Evolutionary conservation across 331 rosid genomes (phyloP).

Genomic region (Spiraea crenata): DNA sequence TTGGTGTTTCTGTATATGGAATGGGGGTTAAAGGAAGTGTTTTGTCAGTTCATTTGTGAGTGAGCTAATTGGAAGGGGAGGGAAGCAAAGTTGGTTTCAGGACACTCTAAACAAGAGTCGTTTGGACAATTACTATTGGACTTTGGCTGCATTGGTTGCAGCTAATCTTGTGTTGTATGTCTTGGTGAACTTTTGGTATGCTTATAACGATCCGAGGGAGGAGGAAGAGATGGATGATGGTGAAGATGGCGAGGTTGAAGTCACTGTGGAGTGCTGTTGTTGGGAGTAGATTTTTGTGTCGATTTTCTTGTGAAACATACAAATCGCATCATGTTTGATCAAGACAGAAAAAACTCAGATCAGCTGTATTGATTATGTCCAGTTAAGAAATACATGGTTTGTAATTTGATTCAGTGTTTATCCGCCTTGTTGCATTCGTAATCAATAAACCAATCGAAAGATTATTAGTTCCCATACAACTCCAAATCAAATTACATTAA

Average conservation of each 20-base stretch:
- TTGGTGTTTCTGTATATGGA: slow-evolving; percentile 16
- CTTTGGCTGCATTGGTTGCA: slow-evolving; percentile 17
- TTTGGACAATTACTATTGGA: slow-evolving; percentile 36
- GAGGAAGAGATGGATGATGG: neutral
- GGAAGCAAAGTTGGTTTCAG: slow-evolving; percentile 34
- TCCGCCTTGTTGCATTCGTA: too few relatives aligned
- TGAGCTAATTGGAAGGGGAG: slow-evolving; percentile 23
- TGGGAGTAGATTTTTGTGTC: too few relatives aligned
- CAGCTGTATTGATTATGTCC: too few relatives aligned
- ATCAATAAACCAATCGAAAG: too few relatives aligned
- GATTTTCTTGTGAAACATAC: too few relatives aligned
- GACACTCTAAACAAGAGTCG: slow-evolving; percentile 28
- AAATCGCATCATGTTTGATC: too few relatives aligned
- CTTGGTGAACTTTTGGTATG: slow-evolving; percentile 6
- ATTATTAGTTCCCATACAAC: too few relatives aligned
- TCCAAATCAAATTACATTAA: too few relatives aligned
- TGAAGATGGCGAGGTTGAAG: neutral
- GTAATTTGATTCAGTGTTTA: too few relatives aligned
- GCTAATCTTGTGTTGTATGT: slow-evolving; percentile 15
- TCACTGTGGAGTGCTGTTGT: neutral
- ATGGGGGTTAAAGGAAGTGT: slow-evolving; percentile 25
- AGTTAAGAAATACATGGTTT: too few relatives aligned
- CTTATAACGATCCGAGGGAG: neutral
- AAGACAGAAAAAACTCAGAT: too few relatives aligned
- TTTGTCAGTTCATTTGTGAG: slow-evolving; percentile 13